Evolutionary conservation across 1,139 yeast genomes (phyloP).

Genomic region (Taiozyma sp.): DNA sequence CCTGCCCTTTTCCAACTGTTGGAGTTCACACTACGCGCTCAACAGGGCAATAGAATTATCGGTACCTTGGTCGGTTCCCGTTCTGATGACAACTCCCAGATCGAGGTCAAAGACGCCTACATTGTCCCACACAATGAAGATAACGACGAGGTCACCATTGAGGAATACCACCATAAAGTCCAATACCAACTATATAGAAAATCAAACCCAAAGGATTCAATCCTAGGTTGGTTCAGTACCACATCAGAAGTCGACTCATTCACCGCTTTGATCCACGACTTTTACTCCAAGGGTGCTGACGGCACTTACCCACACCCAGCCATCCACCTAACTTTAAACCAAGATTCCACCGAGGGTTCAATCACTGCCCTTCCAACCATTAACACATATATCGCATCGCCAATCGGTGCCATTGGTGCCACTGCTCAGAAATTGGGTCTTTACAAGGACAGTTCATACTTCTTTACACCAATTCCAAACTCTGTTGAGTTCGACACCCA

Average conservation of each 20-base stretch:
- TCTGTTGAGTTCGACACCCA: slow-evolving; percentile 53
- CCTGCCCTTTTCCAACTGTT: slow-evolving; percentile 71
- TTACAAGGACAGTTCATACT: slow-evolving; percentile 56
- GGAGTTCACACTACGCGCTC: slow-evolving; percentile 48
- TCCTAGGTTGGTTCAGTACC: slow-evolving; percentile 89
- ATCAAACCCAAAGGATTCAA: slow-evolving; percentile 74
- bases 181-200: slow-evolving; percentile 71
- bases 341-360: slow-evolving; percentile 34
- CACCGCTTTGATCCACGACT: slow-evolving; percentile 82
- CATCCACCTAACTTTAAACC: slow-evolving; percentile 62
- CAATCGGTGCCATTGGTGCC: slow-evolving; percentile 52
- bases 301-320: slow-evolving; percentile 76
- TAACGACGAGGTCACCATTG: slow-evolving; percentile 68
- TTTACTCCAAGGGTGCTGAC: slow-evolving; percentile 62
- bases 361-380: slow-evolving; percentile 44
- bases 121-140: slow-evolving; percentile 82
- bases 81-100: slow-evolving; percentile 79
- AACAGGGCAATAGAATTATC: slow-evolving; percentile 50
- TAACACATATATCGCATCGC: slow-evolving; percentile 70
- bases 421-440: slow-evolving; percentile 33
- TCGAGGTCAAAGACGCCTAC: slow-evolving; percentile 72
- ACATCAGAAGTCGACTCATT: slow-evolving; percentile 59
- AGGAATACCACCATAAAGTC: slow-evolving; percentile 66
- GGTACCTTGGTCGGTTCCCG: slow-evolving; percentile 81
- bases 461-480: slow-evolving; percentile 76